phyloP scores from a whole-genome alignment of 306 rosid genomes.

The Quercus parvula region DNA sequence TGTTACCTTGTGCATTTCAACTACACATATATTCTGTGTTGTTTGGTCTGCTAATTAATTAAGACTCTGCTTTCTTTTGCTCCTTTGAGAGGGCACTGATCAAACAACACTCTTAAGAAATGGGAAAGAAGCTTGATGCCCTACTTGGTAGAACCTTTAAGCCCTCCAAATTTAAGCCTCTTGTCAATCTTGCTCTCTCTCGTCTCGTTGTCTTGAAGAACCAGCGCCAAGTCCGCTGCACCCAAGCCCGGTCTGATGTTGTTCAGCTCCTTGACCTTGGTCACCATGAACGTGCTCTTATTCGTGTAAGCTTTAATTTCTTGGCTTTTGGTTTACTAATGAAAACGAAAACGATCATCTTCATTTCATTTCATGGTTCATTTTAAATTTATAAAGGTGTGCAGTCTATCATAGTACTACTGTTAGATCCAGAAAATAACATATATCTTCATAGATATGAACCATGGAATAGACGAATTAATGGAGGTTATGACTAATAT shows the following conservation, averaged over 20 bases:
- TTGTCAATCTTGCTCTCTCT: slow-evolving; percentile 56
- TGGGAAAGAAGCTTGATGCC: slow-evolving; percentile 80
- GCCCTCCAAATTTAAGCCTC: slow-evolving; percentile 55
- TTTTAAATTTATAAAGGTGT: too few relatives aligned
- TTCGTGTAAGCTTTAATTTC: slow-evolving; percentile 47
- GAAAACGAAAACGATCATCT: too few relatives aligned
- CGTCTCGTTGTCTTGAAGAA: slow-evolving; percentile 67
- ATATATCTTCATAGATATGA: too few relatives aligned
- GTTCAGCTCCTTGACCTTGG: slow-evolving; percentile 70
- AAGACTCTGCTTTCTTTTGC: background rate
- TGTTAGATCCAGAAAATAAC: too few relatives aligned
- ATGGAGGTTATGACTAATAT: background rate
- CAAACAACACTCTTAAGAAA: slow-evolving; percentile 1
- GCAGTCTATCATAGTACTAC: too few relatives aligned
- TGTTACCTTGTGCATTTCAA: slow-evolving; percentile 8
- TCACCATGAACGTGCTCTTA: slow-evolving; percentile 72
- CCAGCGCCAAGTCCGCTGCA: slow-evolving; percentile 55
- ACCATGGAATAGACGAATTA: too few relatives aligned
- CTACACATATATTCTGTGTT: background rate
- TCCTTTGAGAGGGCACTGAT: background rate
- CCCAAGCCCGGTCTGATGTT: slow-evolving; percentile 64
- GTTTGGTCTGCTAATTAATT: background rate
- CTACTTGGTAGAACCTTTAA: slow-evolving; percentile 60
- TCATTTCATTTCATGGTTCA: too few relatives aligned
- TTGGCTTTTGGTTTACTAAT: background rate